Evolutionary conservation across 2,329 filamentous ascomycete species (phyloP), one percentile per base, ranked within the genome.

Genomic region (Didymella exigua): DNA sequence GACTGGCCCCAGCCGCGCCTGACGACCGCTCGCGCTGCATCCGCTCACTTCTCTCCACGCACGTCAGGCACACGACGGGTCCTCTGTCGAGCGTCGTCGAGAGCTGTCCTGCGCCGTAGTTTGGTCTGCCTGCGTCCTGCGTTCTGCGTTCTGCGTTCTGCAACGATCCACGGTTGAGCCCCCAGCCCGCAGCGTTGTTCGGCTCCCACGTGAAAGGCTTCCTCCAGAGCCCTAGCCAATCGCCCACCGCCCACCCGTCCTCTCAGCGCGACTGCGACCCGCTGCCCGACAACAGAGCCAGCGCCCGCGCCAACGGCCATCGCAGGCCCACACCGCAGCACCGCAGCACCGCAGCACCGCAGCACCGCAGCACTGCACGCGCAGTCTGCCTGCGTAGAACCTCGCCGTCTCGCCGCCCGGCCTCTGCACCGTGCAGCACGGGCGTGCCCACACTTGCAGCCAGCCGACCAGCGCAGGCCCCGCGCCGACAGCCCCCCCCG

Each of bases 1-100:
- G 23, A 52, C 34, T 40, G 49, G 49, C 57, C 60, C 63, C 65
- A 63, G 68, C 68, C 66, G 68, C 67, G 61, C 66, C 61, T 65
- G 60, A 52, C 66, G 60, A 57, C 58, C 54, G 34, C 41, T 42
- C 26, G 52, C 52, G 41, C 52, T 50, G 52, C 46, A 46, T 40
- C 37, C 52, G 46, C 52, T 47, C 52, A 42, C 52, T 46, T 58
- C 64, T 61, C 68, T 62, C 60, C 63, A 69, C 68, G 61, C 67
- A 64, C 68, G 65, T 63, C 65, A 62, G 61, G 46, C 46, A 55
- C 52, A 49, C 63, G 60, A 46, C 60, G 50, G 49, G 55, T 13
- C 44, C 52, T 49, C 51, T 54, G 56, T 50, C 54, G 37, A 59
- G 46, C 27, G 56, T 52, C 49, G 40, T 45, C 45, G 33, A 31